Evolutionary conservation across 306 rosid species (phyloP), one percentile per base, ranked within the genome.

Genomic region (Senna siamea): DNA sequence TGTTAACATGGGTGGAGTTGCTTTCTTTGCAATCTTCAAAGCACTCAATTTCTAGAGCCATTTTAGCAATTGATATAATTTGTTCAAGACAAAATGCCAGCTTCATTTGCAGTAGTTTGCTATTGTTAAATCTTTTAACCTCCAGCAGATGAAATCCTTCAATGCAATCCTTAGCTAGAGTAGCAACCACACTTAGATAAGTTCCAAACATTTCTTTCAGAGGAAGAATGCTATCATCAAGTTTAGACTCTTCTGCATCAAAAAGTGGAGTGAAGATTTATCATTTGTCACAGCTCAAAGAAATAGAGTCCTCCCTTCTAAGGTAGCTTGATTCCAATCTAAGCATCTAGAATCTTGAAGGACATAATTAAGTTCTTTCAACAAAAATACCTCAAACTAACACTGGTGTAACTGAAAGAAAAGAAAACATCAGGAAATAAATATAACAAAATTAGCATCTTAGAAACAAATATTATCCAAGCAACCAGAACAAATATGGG

Each of bases 71-170:
- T 76, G 77, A 85, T 81, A 89, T 66, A 74, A 75, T 84, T 82
- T 91, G 97, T 62, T 94, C 96, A 55, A 88, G 86, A 79, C 85
- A 88, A 85, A 91, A 91, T 64, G 84, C 90, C 85, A 94, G 95
- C 83, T 94, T 91, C 72, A 76, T 80, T 78, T 89, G 95, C 76
- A 79, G 75, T 51, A 89, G 73, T 70, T 79, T 84, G 69, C 15
- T 75, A 40, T 78, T 70, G 66, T 73, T 79, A 61, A 83, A 80
- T 62, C 76, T 84, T 78, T 78, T 88, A 72, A 72, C 84, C 70
- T 85, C 92, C 78, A 51, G 78, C 67, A 85, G 74, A 87, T 79
- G 93, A 77, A 88, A 84, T 69, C 83, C 86, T 85, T 81, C 78
- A n/a, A 88, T 83, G 85, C 92, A 92, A 75, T 88, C 87, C 77